Conservation (phyloP, 1,284 basidiomycete species). For the Rhodofomes roseus region DNA sequence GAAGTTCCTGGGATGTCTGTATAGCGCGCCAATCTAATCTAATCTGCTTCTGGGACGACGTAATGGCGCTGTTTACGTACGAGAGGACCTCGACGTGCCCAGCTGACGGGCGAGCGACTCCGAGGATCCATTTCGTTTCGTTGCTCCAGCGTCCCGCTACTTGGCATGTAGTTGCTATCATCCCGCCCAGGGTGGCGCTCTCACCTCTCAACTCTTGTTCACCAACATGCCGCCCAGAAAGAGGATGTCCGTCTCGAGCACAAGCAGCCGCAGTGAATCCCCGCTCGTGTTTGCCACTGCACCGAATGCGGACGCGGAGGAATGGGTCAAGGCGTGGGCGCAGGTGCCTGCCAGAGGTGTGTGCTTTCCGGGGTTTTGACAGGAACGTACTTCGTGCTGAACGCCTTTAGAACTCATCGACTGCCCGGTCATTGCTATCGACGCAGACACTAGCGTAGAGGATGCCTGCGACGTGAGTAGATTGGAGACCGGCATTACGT, state of each 20-base stretch:
- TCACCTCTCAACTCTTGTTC: neutral
- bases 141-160: neutral
- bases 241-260: conserved; percentile 32
- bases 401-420: conserved; percentile 64
- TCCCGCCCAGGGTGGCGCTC: conserved; percentile 1
- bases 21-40: conserved; percentile 9
- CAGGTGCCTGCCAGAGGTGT: conserved; percentile 51
- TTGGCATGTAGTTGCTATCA: conserved; percentile 7
- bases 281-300: conserved; percentile 26
- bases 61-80: conserved; percentile 6
- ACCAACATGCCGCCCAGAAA: conserved; percentile 26
- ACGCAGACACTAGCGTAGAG: conserved; percentile 67
- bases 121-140: conserved; percentile 4
- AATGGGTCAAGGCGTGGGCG: conserved; percentile 59
- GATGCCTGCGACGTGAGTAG: conserved; percentile 70
- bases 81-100: neutral
- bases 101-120: conserved; percentile 4
- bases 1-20: conserved; percentile 1
- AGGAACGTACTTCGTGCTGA: neutral
- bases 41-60: conserved; percentile 7
- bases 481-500: neutral
- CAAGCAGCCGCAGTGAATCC: conserved; percentile 26
- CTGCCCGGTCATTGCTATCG: conserved; percentile 56
- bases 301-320: conserved; percentile 42
- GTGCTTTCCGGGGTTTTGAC: neutral